Evolutionary conservation across 2,329 filamentous ascomycete species (phyloP).

Genomic region (Diaporthe caulivora): DNA sequence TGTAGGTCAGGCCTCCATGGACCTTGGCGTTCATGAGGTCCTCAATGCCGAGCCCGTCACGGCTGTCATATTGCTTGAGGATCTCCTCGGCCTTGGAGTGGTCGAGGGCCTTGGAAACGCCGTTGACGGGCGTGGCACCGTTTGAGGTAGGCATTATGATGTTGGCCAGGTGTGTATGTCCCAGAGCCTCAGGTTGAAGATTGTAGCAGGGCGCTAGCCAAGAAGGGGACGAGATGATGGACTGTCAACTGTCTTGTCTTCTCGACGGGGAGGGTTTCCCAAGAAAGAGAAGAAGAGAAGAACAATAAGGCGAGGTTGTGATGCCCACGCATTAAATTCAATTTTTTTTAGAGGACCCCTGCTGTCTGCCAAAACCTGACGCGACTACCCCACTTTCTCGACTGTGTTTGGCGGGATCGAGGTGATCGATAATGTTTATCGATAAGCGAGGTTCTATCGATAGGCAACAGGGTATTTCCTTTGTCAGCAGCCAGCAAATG

Average conservation of each 20-base stretch:
- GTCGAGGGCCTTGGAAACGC: constrained; percentile 74
- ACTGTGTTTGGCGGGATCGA: not conserved
- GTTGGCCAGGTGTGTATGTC: constrained; percentile 44
- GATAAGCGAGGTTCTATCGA: not conserved
- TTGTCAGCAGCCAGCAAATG: constrained; percentile 20
- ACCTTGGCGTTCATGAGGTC: constrained; percentile 91
- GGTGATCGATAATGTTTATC: not conserved
- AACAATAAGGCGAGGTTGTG: constrained; percentile 9
- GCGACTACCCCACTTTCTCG: constrained; percentile 31
- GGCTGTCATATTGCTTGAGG: constrained; percentile 82
- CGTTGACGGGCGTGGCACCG: constrained; percentile 63
- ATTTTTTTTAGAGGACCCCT: constrained; percentile 33
- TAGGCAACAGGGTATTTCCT: not conserved
- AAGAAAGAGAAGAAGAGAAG: constrained; percentile 36
- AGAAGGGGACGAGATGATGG: constrained; percentile 36
- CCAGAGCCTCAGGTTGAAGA: not conserved
- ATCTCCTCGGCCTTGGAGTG: constrained; percentile 81
- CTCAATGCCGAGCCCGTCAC: constrained; percentile 89
- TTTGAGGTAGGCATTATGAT: constrained; percentile 79
- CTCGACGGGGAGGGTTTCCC: constrained; percentile 40
- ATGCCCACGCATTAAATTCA: constrained; percentile 31
- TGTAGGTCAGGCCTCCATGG: constrained; percentile 96
- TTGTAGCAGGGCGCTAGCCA: constrained; percentile 29
- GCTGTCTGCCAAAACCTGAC: constrained; percentile 30
- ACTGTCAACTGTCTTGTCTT: constrained; percentile 38